phyloP scores from a whole-genome alignment of 805 yeast species.

The Priceomyces melissophilus region DNA sequence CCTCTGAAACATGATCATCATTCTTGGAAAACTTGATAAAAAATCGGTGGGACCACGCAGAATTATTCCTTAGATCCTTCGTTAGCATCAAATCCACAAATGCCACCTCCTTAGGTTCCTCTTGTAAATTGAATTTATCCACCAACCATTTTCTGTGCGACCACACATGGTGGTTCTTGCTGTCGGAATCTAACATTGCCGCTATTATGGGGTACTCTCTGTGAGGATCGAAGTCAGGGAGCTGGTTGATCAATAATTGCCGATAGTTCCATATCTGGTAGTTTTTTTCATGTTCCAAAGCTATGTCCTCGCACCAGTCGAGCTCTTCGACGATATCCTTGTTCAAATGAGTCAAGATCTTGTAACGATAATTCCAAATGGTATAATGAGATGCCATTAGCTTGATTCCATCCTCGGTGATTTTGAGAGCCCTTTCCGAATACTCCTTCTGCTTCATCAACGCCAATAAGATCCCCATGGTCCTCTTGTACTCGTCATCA shows the following conservation, averaged over 20 bases:
- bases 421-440: conserved; percentile 64
- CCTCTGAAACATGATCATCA: conserved; percentile 28
- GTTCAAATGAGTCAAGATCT: conserved; percentile 42
- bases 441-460: conserved; percentile 57
- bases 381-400: conserved; percentile 88
- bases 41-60: conserved; percentile 89
- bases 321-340: conserved; percentile 52
- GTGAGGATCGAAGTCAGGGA: conserved; percentile 34
- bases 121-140: conserved; percentile 47
- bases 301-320: conserved; percentile 75
- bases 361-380: conserved; percentile 72
- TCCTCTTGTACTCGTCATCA: conserved; percentile 61
- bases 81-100: conserved; percentile 49
- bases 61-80: conserved; percentile 78
- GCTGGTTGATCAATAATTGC: conserved; percentile 52
- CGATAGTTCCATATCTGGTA: conserved; percentile 98
- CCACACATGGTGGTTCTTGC: conserved; percentile 97
- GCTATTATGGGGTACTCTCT: conserved; percentile 66
- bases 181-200: conserved; percentile 70
- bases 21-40: conserved; percentile 41
- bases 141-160: conserved; percentile 85
- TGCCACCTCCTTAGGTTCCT: conserved; percentile 44
- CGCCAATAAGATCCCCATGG: conserved; percentile 60
- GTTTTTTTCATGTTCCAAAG: conserved; percentile 78
- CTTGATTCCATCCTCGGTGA: conserved; percentile 62